Evolutionary conservation across 2,329 filamentous ascomycete species (phyloP).

Genomic region (Septoria linicola): DNA sequence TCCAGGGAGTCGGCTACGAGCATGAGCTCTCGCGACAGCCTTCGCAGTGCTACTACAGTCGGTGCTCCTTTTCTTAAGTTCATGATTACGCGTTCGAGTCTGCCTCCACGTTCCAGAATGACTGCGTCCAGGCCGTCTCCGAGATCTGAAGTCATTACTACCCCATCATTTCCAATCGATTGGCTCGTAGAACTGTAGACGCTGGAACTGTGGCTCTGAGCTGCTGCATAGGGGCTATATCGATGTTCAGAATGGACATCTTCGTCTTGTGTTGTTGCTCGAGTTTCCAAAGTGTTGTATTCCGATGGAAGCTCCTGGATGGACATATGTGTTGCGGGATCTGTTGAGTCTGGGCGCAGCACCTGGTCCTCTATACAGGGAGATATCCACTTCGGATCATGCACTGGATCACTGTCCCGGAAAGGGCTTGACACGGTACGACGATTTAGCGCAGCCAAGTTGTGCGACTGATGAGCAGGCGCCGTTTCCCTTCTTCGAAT

Average conservation of each 20-base stretch:
- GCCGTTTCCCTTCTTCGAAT: constrained; percentile 29
- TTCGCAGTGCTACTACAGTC: constrained; percentile 24
- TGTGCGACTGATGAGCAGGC: neutral
- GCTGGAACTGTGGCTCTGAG: neutral
- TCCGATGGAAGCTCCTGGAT: neutral
- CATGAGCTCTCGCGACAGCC: constrained; percentile 31
- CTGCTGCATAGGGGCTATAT: neutral
- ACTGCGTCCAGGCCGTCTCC: constrained; percentile 43
- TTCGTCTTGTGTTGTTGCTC: no score
- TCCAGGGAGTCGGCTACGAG: constrained; percentile 29
- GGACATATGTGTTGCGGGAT: no score
- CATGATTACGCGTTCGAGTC: constrained; percentile 42
- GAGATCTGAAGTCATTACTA: constrained; percentile 34
- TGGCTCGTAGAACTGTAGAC: neutral
- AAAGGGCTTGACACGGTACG: no score
- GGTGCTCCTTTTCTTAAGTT: constrained; percentile 36
- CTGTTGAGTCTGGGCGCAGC: no score
- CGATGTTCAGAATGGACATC: no score
- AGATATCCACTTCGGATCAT: no score
- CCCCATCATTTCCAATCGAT: neutral
- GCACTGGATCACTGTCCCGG: no score
- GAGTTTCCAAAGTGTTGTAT: no score
- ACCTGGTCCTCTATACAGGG: no score
- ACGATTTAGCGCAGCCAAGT: no score
- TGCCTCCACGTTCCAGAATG: constrained; percentile 42